Evolutionary conservation across 73 alveolate genomes (phyloP), one percentile per base, ranked within the genome.

Genomic region (Effrenium voratum): DNA sequence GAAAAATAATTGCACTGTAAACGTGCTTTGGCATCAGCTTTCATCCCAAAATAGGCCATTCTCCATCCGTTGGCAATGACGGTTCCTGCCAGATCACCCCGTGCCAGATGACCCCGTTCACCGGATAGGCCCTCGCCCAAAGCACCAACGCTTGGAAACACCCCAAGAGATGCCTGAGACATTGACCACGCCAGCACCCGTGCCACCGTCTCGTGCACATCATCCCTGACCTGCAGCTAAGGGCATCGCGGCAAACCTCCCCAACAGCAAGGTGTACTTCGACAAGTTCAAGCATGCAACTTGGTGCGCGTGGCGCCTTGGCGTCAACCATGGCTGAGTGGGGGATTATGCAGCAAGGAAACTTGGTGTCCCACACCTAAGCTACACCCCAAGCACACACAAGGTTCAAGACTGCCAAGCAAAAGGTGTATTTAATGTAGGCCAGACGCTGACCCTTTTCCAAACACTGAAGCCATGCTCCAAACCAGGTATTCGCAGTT

Each of bases 401-500:
- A n/a, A n/a, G n/a, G n/a, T n/a, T n/a, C n/a, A n/a, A n/a, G n/a
- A n/a, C n/a, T n/a, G n/a, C n/a, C n/a, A n/a, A n/a, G n/a, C n/a
- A n/a, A n/a, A n/a, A n/a, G n/a, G n/a, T n/a, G n/a, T n/a, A n/a
- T n/a, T n/a, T n/a, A n/a, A n/a, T n/a, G n/a, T n/a, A n/a, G n/a
- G n/a, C 72, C 72, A 57, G 28, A 22, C 22, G 44, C 79, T 40
- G 32, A 45, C 26, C 92, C 92, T 3, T 16, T 49, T 40, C 75
- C 38, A 36, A 81, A 81, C 36, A 81, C 52, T 0, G 52, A 49
- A 19, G 34, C 70, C 26, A 81, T n/a, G n/a, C 75, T 47, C 92
- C 92, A 81, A 1, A 81, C 92, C 92, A 81, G 32, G 49, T 22
- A 81, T 50, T 81, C 92, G 8, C 13, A 5, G 44, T 76, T 76